Evolutionary conservation across 257 asterid genomes (phyloP), one percentile per base, ranked within the genome.

Genomic region (Sherardia arvensis): DNA sequence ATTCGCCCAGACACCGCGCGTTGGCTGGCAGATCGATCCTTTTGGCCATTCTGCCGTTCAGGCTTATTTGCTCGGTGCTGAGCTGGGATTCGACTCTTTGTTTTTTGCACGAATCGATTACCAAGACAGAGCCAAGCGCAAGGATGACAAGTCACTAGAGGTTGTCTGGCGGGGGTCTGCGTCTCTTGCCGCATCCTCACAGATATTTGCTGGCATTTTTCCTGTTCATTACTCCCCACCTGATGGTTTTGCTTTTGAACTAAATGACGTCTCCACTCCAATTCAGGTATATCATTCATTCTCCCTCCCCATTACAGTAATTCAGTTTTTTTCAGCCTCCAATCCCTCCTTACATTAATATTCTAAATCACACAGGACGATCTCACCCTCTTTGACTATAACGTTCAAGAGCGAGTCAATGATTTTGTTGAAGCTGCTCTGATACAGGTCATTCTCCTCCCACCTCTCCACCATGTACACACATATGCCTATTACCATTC

Each of bases 21-120:
- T 85, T 73, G 95, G 95, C 65, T 87, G 95, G 95, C 95, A 87
- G 83, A 87, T 87, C 56, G 95, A 87, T 69, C 95, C 95, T 64
- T 87, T 87, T 70, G 95, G 95, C 12, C 95, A 87, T 78, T 87
- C 95, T 69, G 80, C 95, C 66, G 87, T 87, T 75, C 95, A 87
- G 76, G 90, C 90, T 67, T 87, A 87, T 3, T 12, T 38, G 47
- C 47, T 38, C 14, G 47, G 93, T 14, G 95, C 95, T 12, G 95
- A 87, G 93, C 33, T 87, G 61, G 95, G 95, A 55, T 87, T 87
- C 66, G 93, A 87, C 81, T 85, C 95, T 12, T 85, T 87, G 34
- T 85, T 72, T 73, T 87, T 87, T 68, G 95, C 93, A 26, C 86
- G 95, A 43, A 85, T 87, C 73, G 95, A 87, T 70, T 85, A 87